These are phyloP conservation scores for Acrodontium crateriforme DNA, from an alignment of 2,329 filamentous ascomycete species.

Conservation along the genomic window DNA sequence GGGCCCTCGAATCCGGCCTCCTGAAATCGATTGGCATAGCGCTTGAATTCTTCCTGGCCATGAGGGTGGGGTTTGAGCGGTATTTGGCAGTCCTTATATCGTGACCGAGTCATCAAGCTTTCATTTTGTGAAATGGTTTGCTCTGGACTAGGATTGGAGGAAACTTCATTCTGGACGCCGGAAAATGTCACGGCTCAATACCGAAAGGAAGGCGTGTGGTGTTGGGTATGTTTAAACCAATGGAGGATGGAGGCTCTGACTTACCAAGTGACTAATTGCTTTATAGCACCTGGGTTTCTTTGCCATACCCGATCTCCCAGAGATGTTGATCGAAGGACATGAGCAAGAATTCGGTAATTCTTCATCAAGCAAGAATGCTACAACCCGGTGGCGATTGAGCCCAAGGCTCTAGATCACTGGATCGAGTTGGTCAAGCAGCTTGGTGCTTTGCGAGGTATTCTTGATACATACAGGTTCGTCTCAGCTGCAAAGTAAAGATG, in stretches of 20 bases:
- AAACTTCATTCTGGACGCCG: slow-evolving; percentile 19
- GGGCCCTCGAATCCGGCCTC: slow-evolving; percentile 24
- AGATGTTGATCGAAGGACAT: slow-evolving; percentile 26
- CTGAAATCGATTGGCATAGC: slow-evolving; percentile 23
- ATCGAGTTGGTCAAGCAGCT: slow-evolving; percentile 20
- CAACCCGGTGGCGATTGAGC: slow-evolving; percentile 24
- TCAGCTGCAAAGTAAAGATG: too few species aligned
- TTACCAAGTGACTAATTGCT: background rate
- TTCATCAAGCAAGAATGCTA: slow-evolving; percentile 29
- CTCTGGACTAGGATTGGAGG: slow-evolving; percentile 20
- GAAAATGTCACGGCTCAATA: slow-evolving; percentile 21
- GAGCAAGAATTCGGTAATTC: slow-evolving; percentile 26
- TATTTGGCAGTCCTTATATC: too few species aligned
- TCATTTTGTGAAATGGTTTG: slow-evolving; percentile 24
- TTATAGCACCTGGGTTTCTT: slow-evolving; percentile 21
- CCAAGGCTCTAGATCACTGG: slow-evolving; percentile 21
- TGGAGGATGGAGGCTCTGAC: slow-evolving; percentile 1
- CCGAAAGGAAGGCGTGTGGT: slow-evolving; percentile 22
- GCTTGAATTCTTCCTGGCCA: too few species aligned
- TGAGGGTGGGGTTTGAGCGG: too few species aligned
- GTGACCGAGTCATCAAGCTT: slow-evolving; percentile 19
- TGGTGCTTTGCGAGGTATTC: slow-evolving; percentile 20
- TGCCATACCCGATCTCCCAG: slow-evolving; percentile 24
- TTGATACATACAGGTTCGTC: slow-evolving; percentile 25
- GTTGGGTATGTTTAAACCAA: slow-evolving; percentile 18